Percentiles rank a stretch among this genome's conserved stretches.
Evolutionary conservation across 108 stramenopile species (phyloP).

Genomic region (Stephanodiscus triporus): DNA sequence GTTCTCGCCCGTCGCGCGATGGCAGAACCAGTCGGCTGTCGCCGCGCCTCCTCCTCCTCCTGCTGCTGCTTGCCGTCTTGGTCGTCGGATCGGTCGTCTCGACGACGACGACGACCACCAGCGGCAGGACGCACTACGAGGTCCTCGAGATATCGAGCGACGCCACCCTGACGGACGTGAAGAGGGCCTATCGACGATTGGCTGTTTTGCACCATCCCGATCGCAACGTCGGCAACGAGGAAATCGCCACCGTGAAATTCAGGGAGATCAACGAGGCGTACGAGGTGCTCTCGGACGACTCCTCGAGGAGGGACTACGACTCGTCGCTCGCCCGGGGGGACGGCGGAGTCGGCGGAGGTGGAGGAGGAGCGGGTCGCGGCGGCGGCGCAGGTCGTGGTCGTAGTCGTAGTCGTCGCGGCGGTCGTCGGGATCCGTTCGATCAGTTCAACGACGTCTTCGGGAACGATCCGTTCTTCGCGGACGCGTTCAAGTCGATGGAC

Average conservation of each 20-base stretch:
- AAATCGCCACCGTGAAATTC: conserved; percentile 64
- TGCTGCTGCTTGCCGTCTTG: no score
- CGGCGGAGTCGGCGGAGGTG: conserved; percentile 12
- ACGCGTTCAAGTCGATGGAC: conserved; percentile 60
- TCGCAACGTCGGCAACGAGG: conserved; percentile 77
- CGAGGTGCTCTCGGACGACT: conserved; percentile 88
- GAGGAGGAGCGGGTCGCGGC: conserved; percentile 18
- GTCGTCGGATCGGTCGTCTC: no score
- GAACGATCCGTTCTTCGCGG: conserved; percentile 72
- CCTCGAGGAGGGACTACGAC: conserved; percentile 86
- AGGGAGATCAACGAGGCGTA: conserved; percentile 93
- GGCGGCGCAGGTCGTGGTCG: no score
- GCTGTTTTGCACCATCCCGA: conserved; percentile 92
- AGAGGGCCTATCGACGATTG: conserved; percentile 90
- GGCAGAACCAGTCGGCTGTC: no score
- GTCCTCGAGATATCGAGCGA: conserved; percentile 11
- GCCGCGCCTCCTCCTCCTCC: no score
- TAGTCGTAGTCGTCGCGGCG: no score
- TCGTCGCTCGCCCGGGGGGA: conserved; percentile 78
- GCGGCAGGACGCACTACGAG: conserved; percentile 28
- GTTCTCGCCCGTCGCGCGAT: no score
- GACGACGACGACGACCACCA: no score
- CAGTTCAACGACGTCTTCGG: conserved; percentile 69
- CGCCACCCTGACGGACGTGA: conserved; percentile 52
- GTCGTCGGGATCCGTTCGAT: conserved; percentile 51